Evolutionary conservation across 2,329 filamentous ascomycete species (phyloP), one percentile per base, ranked within the genome.

Genomic region (Colletotrichum tamarilloi): DNA sequence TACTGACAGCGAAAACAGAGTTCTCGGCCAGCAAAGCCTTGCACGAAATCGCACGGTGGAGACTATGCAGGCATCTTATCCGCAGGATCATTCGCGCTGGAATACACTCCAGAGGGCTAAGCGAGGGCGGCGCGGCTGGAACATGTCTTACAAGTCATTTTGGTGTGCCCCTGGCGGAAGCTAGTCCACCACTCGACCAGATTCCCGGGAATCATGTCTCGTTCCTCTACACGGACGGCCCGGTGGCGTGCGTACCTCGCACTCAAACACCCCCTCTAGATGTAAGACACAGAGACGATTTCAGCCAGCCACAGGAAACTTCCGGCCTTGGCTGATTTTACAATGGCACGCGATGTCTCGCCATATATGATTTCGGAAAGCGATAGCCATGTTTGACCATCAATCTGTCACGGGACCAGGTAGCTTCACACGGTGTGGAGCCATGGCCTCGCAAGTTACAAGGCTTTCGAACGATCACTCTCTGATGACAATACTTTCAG

Each of bases 131-230:
- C 42, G 57, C 52, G 69, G 53, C 70, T 49, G 70, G 59, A 53
- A 64, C 24, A 69, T 69, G 66, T 73, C 66, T 65, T 59, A 35
- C 16, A 26, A 30, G 16, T 46, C 26, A 69, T 69, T 28, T 22
- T 55, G 28, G 19, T 49, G 55, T 57, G 8, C 19, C 53, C 35
- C 30, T 49, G 66, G 53, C 57, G 35, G 24, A 46, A 28, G 38
- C 46, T 64, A 72, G 59, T 42, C 42, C 22, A 73, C 70, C 59
- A 72, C 52, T 42, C 53, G 46, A 73, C 70, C 59, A 69, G 55
- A 69, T 56, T 69, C 24, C 28, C 66, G 66, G 70, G 49, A 64
- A 46, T 38, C 53, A 30, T 69, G 66, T 69, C 53, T 60, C 55
- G 59, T n/a, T 57, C 3, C 22, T 56, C n/a, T 68, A 62, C 26